A percentile compares a stretch with the other conserved stretches of the same genome.
These are phyloP conservation scores for Macrolepiota fuliginosa DNA, from an alignment of 768 basidiomycete genomes.

Conservation along the genomic window DNA sequence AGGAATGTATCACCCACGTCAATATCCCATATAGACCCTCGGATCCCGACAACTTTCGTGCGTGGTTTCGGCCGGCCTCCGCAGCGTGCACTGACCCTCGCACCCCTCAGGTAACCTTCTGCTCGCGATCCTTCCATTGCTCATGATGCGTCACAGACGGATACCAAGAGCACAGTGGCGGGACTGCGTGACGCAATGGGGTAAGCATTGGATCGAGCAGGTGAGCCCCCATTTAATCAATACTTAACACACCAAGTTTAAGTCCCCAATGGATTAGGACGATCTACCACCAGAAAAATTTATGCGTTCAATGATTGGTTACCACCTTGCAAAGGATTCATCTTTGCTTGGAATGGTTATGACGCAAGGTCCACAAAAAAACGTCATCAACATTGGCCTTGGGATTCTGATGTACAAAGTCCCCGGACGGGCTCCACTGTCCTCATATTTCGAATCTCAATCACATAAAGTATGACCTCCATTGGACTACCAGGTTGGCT, in stretches of 20 bases:
- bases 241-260: not conserved
- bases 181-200: conserved; percentile 54
- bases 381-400: conserved; percentile 82
- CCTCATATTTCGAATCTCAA: conserved; percentile 68
- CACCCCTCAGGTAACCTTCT: conserved; percentile 59
- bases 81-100: conserved; percentile 9
- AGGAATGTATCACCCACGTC: conserved; percentile 58
- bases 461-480: conserved; percentile 63
- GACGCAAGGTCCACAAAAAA: conserved; percentile 72
- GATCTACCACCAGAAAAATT: conserved; percentile 64
- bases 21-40: conserved; percentile 51
- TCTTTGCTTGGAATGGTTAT: conserved; percentile 83
- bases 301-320: conserved; percentile 75
- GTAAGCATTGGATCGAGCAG: conserved; percentile 85
- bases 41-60: conserved; percentile 67
- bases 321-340: conserved; percentile 66
- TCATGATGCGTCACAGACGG: conserved; percentile 84
- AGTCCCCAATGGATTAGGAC: conserved; percentile 40
- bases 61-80: conserved; percentile 23
- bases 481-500: not conserved
- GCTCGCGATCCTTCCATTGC: conserved; percentile 70
- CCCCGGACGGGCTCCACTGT: conserved; percentile 57
- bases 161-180: conserved; percentile 76
- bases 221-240: conserved; percentile 24
- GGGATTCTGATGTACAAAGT: conserved; percentile 69